Evolutionary conservation across 2,329 filamentous ascomycete species (phyloP), one percentile per base, ranked within the genome.

Genomic region (Fusarium armeniacum): DNA sequence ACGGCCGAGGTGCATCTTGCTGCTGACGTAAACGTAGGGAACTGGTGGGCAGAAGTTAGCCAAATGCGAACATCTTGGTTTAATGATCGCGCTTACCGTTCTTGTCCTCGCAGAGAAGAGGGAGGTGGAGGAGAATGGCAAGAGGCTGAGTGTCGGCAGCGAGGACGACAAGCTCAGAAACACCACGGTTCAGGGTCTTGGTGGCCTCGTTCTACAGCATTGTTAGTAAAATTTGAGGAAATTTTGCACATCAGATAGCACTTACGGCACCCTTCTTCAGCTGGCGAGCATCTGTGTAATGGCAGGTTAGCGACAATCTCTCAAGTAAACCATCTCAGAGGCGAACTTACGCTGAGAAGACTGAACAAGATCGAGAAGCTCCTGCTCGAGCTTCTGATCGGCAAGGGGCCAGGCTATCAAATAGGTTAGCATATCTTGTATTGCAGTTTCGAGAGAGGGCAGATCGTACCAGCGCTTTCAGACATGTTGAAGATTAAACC

Each of bases 131-230:
- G 50, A 97, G 86, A 73, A 98, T 98, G 55, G 93, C 92, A 53
- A 98, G 87, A 43, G 94, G 94, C 62, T 89, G 87, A 75, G 93
- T 96, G 80, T 98, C 95, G 70, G 93, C 94, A 49, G 94, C 93
- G 57, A 98, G 89, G 74, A 98, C 88, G 77, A 97, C 90, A 70
- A 98, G 85, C 83, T 98, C 95, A 73, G 90, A 90, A 68, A 95
- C 94, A 83, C 95, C 94, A 74, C 95, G 91, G 85, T 96, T 97
- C 52, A 97, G 87, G 2, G 93, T 92, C 86, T 97, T 97, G 78
- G 93, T 97, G 49, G 80, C 80, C 76, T 72, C 45, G 69, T 63
- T 69, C 30, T 51, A 58, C 43, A 30, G 18, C 58, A 30, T 41
- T 65, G 66, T 24, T 22, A 52, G 45, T 47, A 16, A 57, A 8